Conservation (phyloP, 495 filamentous ascomycete genomes). For the Trypethelium eluteriae region DNA sequence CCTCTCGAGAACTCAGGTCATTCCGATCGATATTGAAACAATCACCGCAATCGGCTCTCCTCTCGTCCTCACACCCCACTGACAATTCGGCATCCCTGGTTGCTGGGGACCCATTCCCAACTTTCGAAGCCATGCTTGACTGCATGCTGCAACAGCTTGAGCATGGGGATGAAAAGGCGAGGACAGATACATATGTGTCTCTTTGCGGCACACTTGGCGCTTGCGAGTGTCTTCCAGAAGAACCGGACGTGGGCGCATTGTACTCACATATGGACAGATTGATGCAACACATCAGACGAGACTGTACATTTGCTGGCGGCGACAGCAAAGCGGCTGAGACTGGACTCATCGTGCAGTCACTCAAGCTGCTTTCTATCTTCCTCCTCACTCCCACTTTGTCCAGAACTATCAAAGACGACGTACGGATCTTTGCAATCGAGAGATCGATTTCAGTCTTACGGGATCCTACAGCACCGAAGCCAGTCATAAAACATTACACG, state of each 20-base stretch:
- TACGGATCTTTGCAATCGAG: slow-evolving; percentile 70
- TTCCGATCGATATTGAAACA: slow-evolving; percentile 82
- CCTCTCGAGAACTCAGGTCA: slow-evolving; percentile 59
- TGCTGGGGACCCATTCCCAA: slow-evolving; percentile 35
- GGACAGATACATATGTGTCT: slow-evolving; percentile 79
- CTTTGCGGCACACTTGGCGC: slow-evolving; percentile 67
- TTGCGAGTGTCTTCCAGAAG: slow-evolving; percentile 52
- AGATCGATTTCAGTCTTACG: slow-evolving; percentile 63
- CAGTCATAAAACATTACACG: slow-evolving; percentile 67
- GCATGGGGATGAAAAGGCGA: slow-evolving; percentile 55
- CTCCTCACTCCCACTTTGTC: slow-evolving; percentile 60
- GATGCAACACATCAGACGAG: slow-evolving; percentile 69
- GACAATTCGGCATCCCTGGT: slow-evolving; percentile 23
- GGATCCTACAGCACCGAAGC: slow-evolving; percentile 60
- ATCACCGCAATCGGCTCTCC: slow-evolving; percentile 28
- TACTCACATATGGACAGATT: slow-evolving; percentile 66
- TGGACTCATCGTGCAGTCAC: slow-evolving; percentile 62
- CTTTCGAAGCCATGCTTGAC: slow-evolving; percentile 70
- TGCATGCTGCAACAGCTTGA: slow-evolving; percentile 73
- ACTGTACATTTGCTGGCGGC: slow-evolving; percentile 50
- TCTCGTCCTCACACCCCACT: neutral
- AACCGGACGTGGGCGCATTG: slow-evolving; percentile 66
- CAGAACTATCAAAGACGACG: slow-evolving; percentile 61
- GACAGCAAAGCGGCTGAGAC: slow-evolving; percentile 34
- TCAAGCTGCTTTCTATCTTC: slow-evolving; percentile 66